Base-by-base conservation (phyloP, 176 grass and related monocot species). In the Calamus simplicifolius region DNA sequence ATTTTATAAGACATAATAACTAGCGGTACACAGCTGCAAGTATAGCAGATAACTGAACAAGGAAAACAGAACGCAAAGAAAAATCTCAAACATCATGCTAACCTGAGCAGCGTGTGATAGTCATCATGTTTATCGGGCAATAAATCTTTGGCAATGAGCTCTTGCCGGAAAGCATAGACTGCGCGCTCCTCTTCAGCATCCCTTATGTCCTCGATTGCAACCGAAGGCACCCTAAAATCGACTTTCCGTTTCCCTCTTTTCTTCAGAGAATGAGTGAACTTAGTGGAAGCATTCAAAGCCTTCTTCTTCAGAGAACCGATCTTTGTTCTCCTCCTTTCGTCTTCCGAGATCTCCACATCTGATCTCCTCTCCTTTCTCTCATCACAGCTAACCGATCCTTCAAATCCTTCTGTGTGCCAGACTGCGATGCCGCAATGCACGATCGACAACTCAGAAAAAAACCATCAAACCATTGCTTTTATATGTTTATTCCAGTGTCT, bases 31-130 rank as follows among this genome's bases (percentile, higher is more conserved):
- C 35, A 43, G 35, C 35, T 43, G 8, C 52, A 54, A 61, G 56
- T 3, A 48, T 2, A 16, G 17, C 28, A 38, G 10, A 48, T 29
- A 3, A 55, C 28, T 55, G 18, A n/a, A 13, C 17, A 0, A 13
- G 4, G 16, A n/a, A 48, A 19, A 6, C n/a, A 63, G 12, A 50
- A 51, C 15, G 3, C 49, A 50, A 8, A 4, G 4, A 43, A 63
- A n/a, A 16, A 21, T 17, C 12, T 52, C 16, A 61, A 18, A 61
- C 16, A 25, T 56, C 18, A 38, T 26, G 50, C 25, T 27, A 82
- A 97, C 87, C 94, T 88, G 27, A 98, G 88, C 77, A 98, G 78
- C 72, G 82, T 89, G 64, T 93, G 88, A 67, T 98, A 98, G 67
- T 93, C 88, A 62, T 98, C 88, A 54, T 93, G 82, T 54, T 78